phyloP scores from a whole-genome alignment of 805 yeast genomes.

The Yarrowia sp. region DNA sequence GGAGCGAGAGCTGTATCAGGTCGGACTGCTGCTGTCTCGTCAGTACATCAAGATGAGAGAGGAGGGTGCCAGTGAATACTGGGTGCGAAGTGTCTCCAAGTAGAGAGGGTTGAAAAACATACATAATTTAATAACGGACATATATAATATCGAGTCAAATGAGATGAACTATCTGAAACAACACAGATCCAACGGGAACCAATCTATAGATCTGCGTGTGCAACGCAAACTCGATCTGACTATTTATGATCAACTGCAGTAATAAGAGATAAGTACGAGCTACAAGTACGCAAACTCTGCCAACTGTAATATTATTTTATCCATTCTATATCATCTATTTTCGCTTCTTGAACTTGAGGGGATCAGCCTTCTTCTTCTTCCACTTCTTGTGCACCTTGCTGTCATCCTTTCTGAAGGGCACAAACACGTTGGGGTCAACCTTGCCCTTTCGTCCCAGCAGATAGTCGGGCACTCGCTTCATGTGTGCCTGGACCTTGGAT shows the following conservation, averaged over 20 bases:
- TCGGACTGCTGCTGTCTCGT: slow-evolving; percentile 8
- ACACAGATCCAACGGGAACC: too few species aligned
- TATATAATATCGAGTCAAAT: too few species aligned
- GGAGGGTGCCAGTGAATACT: slow-evolving; percentile 24
- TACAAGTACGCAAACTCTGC: too few species aligned
- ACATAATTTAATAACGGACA: slow-evolving; percentile 6
- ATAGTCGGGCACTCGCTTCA: slow-evolving; percentile 91
- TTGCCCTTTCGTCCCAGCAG: slow-evolving; percentile 44
- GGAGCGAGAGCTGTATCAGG: slow-evolving; percentile 11
- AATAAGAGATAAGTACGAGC: too few species aligned
- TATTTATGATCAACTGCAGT: too few species aligned
- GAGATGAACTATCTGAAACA: too few species aligned
- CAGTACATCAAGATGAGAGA: slow-evolving; percentile 23
- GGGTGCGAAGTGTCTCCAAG: slow-evolving; percentile 19
- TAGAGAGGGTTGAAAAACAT: not conserved
- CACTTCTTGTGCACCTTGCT: slow-evolving; percentile 10
- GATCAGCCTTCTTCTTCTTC: slow-evolving; percentile 14
- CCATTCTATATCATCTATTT: slow-evolving; percentile 18
- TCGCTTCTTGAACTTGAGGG: slow-evolving; percentile 25
- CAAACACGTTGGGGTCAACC: slow-evolving; percentile 3
- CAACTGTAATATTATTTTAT: not conserved
- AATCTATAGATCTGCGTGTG: too few species aligned
- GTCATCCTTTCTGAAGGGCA: slow-evolving; percentile 18
- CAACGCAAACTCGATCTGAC: too few species aligned
- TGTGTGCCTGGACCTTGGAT: slow-evolving; percentile 74